Evolutionary conservation across 352 stramenopile species (phyloP), one percentile per base, ranked within the genome.

Genomic region (Phytopythium oedochilum): DNA sequence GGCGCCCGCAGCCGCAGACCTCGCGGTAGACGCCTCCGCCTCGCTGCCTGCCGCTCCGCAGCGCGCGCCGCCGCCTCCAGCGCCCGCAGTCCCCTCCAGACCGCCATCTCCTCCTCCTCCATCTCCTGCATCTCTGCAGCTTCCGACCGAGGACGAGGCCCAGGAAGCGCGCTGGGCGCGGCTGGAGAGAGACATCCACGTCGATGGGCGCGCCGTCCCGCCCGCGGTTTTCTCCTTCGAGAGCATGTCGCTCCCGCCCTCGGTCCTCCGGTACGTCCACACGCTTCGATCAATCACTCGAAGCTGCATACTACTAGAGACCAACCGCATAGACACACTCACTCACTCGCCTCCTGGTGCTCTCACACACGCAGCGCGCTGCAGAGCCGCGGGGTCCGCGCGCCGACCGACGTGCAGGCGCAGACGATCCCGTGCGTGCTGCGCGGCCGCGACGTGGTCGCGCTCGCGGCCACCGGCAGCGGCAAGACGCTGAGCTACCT

Each of bases 401-500:
- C 89, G 43, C 97, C 97, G 1, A 99, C 95, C 12, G 74, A 96
- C 8, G 96, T 99, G 52, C 97, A 99, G 71, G 98, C 98, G 83
- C 88, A 97, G 61, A 69, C 83, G n/a, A 78, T 97, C n/a, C 92
- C 94, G 7, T 70, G 74, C 22, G 63, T 97, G 8, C 59, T 94
- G 11, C 61, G 68, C 12, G 75, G 84, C n/a, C 71, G 89, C 23
- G 96, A 99, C 70, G 77, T 99, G 28, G 74, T 99, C 35, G 92
- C 78, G 3, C 76, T 94, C 40, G 96, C 97, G 8, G 90, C 96
- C 1, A 99, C 97, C 4, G 96, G 96, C 42, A 96, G 78, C 25
- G 96, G 96, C 48, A 99, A 99, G 66, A 98, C 91, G 6, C 87
- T 97, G 28, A 91, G 89, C n/a, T 99, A 98, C 68, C 60, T 99